Evolutionary conservation across 2,329 filamentous ascomycete genomes (phyloP).

Genomic region (Sarocladium brachiariae): DNA sequence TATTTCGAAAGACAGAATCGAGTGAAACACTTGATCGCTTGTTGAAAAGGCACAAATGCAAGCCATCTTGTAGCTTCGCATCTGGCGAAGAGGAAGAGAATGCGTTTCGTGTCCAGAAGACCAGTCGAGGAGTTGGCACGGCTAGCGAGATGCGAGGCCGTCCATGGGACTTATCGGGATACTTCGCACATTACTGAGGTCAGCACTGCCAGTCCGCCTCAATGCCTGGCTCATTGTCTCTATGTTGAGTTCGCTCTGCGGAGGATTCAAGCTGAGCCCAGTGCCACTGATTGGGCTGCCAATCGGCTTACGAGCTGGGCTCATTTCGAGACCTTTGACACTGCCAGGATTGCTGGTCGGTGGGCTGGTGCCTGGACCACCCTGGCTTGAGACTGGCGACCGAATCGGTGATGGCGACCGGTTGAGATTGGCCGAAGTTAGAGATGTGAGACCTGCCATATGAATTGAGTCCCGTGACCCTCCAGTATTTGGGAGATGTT

Average conservation of each 20-base stretch:
- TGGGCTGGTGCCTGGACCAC: slow-evolving; percentile 59
- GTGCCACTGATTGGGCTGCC: slow-evolving; percentile 56
- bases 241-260: slow-evolving; percentile 65
- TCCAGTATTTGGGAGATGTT: slow-evolving; percentile 51
- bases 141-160: slow-evolving; percentile 22
- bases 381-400: slow-evolving; percentile 70
- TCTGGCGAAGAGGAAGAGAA: too few species aligned
- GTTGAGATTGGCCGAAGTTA: slow-evolving; percentile 45
- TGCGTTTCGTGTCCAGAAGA: too few species aligned
- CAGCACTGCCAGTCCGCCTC: slow-evolving; percentile 75
- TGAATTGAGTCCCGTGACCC: slow-evolving; percentile 64
- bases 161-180: slow-evolving; percentile 53
- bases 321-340: slow-evolving; percentile 66
- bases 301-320: slow-evolving; percentile 52
- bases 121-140: too few species aligned
- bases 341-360: slow-evolving; percentile 71
- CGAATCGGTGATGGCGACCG: slow-evolving; percentile 75
- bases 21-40: not conserved
- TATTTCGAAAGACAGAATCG: not conserved
- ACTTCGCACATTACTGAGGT: slow-evolving; percentile 55
- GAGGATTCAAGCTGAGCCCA: slow-evolving; percentile 31
- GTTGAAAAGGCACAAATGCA: not conserved
- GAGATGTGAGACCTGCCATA: slow-evolving; percentile 57
- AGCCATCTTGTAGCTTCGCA: not conserved
- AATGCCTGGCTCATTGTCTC: slow-evolving; percentile 93